Evolutionary conservation across 805 yeast species (phyloP).

Genomic region (Candida sphagnicola): DNA sequence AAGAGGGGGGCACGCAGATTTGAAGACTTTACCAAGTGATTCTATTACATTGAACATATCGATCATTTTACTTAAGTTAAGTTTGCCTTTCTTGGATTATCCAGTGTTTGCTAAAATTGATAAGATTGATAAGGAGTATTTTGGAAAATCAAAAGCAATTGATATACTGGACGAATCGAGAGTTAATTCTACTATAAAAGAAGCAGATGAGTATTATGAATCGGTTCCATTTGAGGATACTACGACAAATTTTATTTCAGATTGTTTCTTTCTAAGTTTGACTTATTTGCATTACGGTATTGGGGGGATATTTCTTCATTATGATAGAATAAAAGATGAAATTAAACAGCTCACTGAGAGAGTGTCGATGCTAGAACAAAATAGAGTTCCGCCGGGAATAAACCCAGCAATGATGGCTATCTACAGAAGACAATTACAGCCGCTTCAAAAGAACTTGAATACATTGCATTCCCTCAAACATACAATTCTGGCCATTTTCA

Average conservation of each 20-base stretch:
- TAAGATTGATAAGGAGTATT: slow-evolving; percentile 72
- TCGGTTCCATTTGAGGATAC: slow-evolving; percentile 16
- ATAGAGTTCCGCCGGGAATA: slow-evolving; percentile 21
- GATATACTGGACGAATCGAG: slow-evolving; percentile 81
- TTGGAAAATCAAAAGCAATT: slow-evolving; percentile 49
- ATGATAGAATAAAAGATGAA: slow-evolving; percentile 49
- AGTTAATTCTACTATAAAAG: slow-evolving; percentile 69
- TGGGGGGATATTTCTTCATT: slow-evolving; percentile 65
- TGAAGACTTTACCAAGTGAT: slow-evolving; percentile 64
- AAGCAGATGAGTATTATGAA: slow-evolving; percentile 57
- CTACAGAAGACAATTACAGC: slow-evolving; percentile 43
- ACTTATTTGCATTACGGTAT: slow-evolving; percentile 85
- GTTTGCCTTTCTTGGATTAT: slow-evolving; percentile 77
- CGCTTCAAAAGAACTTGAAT: slow-evolving; percentile 35
- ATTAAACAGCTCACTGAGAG: slow-evolving; percentile 48
- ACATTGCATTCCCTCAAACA: slow-evolving; percentile 42
- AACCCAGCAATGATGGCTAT: slow-evolving; percentile 21
- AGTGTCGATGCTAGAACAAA: slow-evolving; percentile 42
- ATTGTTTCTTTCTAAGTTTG: slow-evolving; percentile 76
- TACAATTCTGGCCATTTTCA: slow-evolving; percentile 61
- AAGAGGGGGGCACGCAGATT: slow-evolving; percentile 78
- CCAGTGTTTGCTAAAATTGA: slow-evolving; percentile 62
- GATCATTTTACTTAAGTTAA: slow-evolving; percentile 60
- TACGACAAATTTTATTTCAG: slow-evolving; percentile 77
- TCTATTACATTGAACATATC: slow-evolving; percentile 80